Percentiles rank a stretch among this genome's conserved stretches.
These are phyloP conservation scores for Ophiocordyceps camponoti-rufipedis DNA, from an alignment of 2,329 filamentous ascomycete species.

Conservation along the genomic window DNA sequence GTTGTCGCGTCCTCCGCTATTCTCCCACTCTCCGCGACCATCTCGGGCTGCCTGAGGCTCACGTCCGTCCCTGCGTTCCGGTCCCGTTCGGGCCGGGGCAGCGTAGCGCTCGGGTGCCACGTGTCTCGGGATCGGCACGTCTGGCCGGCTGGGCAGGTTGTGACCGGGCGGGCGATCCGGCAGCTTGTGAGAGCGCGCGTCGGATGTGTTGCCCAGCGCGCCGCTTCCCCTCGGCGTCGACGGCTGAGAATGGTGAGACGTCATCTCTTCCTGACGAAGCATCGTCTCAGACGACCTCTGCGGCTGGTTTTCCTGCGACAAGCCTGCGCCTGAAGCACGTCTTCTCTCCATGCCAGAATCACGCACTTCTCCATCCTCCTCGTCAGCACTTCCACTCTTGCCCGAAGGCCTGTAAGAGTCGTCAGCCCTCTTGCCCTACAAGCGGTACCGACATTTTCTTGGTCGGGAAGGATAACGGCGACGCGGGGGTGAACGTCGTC, in stretches of 20 bases:
- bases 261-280: conserved; percentile 8
- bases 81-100: conserved; percentile 21
- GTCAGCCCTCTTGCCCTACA: conserved; percentile 5
- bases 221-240: conserved; percentile 11
- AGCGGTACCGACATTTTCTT: too few species aligned
- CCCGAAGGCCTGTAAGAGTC: conserved; percentile 4
- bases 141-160: conserved; percentile 37
- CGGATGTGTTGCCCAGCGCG: conserved; percentile 7
- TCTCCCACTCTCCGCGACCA: conserved; percentile 10
- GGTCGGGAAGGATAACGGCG: background rate
- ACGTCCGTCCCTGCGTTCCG: conserved; percentile 16
- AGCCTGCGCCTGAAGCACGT: conserved; percentile 1
- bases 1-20: conserved; percentile 10
- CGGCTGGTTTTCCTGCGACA: conserved; percentile 15
- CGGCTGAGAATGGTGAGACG: conserved; percentile 6
- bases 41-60: conserved; percentile 11
- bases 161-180: conserved; percentile 16
- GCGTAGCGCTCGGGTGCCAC: conserved; percentile 26
- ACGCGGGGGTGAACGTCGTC: conserved; percentile 1
- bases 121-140: conserved; percentile 33
- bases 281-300: conserved; percentile 10
- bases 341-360: conserved; percentile 26
- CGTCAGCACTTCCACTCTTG: conserved; percentile 22
- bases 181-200: conserved; percentile 15
- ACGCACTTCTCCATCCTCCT: conserved; percentile 58